Evolutionary conservation across 2,329 filamentous ascomycete genomes (phyloP).

Genomic region (Fonsecaea pedrosoi): DNA sequence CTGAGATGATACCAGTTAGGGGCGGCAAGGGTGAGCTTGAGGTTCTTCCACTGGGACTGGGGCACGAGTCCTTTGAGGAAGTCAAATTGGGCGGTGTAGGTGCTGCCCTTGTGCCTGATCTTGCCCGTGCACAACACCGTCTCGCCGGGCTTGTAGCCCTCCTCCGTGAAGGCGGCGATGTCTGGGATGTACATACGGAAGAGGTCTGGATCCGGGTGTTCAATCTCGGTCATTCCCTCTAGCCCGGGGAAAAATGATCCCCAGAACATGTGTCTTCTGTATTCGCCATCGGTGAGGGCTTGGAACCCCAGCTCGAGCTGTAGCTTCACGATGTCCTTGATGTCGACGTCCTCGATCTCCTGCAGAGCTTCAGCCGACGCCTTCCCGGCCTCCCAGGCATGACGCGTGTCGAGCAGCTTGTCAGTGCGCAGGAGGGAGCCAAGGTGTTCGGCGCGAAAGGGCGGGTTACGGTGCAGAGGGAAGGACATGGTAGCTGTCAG

Average conservation of each 20-base stretch:
- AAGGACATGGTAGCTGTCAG: slow-evolving; percentile 11
- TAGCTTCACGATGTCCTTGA: slow-evolving; percentile 68
- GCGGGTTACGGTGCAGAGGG: slow-evolving; percentile 49
- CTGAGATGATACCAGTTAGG: slow-evolving; percentile 69
- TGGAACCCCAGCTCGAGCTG: slow-evolving; percentile 69
- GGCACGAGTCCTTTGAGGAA: slow-evolving; percentile 62
- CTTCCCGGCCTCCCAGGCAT: slow-evolving; percentile 63
- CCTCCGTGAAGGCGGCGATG: slow-evolving; percentile 62
- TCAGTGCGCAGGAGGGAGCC: slow-evolving; percentile 72
- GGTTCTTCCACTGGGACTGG: slow-evolving; percentile 62
- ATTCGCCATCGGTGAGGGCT: slow-evolving; percentile 73
- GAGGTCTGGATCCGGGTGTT: slow-evolving; percentile 51
- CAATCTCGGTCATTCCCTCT: slow-evolving; percentile 58
- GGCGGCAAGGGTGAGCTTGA: slow-evolving; percentile 67
- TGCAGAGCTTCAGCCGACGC: slow-evolving; percentile 62
- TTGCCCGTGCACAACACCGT: slow-evolving; percentile 59
- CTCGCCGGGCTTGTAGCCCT: slow-evolving; percentile 56
- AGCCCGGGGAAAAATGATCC: slow-evolving; percentile 56
- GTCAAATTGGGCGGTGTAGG: slow-evolving; percentile 57
- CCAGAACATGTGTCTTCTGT: slow-evolving; percentile 60
- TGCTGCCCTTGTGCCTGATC: slow-evolving; percentile 56
- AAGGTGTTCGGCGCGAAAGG: slow-evolving; percentile 75
- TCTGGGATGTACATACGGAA: slow-evolving; percentile 62
- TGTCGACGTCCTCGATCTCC: slow-evolving; percentile 68
- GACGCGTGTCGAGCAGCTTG: slow-evolving; percentile 66